These are phyloP conservation scores for Mortierella sp. DNA, from an alignment of 371 early-diverging fungal genomes.

Conservation along the genomic window DNA sequence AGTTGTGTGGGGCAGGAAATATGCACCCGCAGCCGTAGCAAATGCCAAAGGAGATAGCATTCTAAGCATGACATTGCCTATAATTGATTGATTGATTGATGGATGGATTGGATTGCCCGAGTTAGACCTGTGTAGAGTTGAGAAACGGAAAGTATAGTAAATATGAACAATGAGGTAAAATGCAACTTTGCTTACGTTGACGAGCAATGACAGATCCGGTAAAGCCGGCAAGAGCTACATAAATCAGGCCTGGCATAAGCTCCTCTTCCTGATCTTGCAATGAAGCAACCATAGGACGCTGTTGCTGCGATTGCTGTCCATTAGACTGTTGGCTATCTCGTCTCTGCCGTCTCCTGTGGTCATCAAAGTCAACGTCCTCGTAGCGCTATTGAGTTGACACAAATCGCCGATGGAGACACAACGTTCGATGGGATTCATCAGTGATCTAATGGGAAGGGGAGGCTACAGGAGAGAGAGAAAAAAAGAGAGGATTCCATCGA, in stretches of 20 bases:
- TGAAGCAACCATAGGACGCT: background rate
- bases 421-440: too few relatives aligned
- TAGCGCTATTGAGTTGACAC: background rate
- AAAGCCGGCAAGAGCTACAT: constrained; percentile 41
- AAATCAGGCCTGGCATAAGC: constrained; percentile 40
- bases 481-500: background rate
- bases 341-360: background rate
- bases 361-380: background rate
- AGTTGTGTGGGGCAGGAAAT: constrained; percentile 34
- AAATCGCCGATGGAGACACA: background rate
- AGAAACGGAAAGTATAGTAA: background rate
- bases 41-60: constrained; percentile 43
- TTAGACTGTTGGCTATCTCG: background rate
- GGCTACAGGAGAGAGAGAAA: background rate
- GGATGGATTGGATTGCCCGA: background rate
- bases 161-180: background rate
- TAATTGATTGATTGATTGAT: background rate
- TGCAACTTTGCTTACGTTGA: constrained; percentile 22
- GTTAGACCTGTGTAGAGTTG: background rate
- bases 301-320: background rate
- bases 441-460: too few relatives aligned
- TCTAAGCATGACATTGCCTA: constrained; percentile 44
- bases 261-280: constrained; percentile 27
- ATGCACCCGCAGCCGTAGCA: constrained; percentile 43
- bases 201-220: constrained; percentile 41